These are phyloP conservation scores for Cryphonectria parasitica DNA, from an alignment of 2,329 filamentous ascomycete genomes.

Conservation along the genomic window DNA sequence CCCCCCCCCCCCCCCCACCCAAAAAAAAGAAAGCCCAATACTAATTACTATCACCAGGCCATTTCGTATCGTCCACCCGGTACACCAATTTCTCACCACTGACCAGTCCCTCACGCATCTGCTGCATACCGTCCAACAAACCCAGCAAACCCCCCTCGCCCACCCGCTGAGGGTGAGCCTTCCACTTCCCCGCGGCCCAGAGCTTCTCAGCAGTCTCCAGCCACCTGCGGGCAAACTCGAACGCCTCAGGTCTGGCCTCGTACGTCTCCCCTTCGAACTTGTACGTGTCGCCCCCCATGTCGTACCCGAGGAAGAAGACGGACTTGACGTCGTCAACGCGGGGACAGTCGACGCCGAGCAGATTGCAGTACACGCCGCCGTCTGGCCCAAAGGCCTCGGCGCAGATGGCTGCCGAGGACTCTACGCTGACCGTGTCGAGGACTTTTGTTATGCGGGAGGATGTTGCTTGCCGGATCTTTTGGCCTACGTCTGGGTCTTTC, in stretches of 20 bases:
- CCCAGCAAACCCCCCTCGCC: constrained; percentile 10
- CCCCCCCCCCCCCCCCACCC: too few relatives aligned
- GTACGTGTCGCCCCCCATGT: constrained; percentile 21
- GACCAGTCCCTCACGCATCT: constrained; percentile 15
- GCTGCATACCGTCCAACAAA: constrained; percentile 8
- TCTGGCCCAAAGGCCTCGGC: constrained; percentile 7
- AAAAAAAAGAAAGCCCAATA: too few relatives aligned
- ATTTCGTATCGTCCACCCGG: constrained; percentile 20
- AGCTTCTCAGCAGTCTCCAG: constrained; percentile 2
- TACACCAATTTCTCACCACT: constrained; percentile 24
- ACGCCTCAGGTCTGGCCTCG: constrained; percentile 8
- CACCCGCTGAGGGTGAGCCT: constrained; percentile 16
- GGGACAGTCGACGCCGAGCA: constrained; percentile 19
- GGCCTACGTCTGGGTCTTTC: constrained; percentile 43
- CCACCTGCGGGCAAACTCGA: constrained; percentile 16
- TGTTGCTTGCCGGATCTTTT: constrained; percentile 42
- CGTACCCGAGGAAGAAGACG: constrained; percentile 21
- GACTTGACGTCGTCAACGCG: constrained; percentile 18
- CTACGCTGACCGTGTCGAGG: constrained; percentile 22
- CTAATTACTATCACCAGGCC: constrained; percentile 1
- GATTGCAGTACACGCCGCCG: constrained; percentile 20
- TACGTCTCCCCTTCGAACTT: constrained; percentile 8
- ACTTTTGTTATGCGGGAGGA: constrained; percentile 42
- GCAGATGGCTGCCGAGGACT: constrained; percentile 16
- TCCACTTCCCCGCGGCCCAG: constrained; percentile 19